Evolutionary conservation across 345 rosid genomes (phyloP), one percentile per base, ranked within the genome.

Genomic region (Hypericum androsaemum): DNA sequence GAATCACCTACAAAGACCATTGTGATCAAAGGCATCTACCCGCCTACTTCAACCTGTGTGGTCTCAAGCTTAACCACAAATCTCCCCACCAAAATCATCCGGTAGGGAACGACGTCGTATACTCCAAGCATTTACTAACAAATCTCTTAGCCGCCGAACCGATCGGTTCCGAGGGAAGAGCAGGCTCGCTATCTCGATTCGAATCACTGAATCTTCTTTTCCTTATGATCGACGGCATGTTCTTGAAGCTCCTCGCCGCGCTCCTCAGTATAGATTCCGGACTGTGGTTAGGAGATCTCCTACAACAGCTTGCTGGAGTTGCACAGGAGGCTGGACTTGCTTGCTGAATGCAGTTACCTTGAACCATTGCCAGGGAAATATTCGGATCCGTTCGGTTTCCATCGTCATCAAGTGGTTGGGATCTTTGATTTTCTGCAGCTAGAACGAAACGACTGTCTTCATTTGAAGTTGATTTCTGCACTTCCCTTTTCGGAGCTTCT

Each of bases 201-300:
- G 1, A 0, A 7, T 56, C 13, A 16, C 22, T 48, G 8, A 9
- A 36, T 8, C 52, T 60, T 46, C 59, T 54, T n/a, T 41, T 62
- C 46, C 60, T 41, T 47, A 62, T 40, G 14, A 62, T 54, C n/a
- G 66, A 47, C 10, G 66, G 59, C 8, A 9, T 54, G 46, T 6
- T 32, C 51, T 37, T 50, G 43, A 50, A 59, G 6, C 50, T 59
- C 37, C 8, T 54, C 48, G 66, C 54, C n/a, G 52, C 43, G 8
- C 39, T 53, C 52, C 54, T 54, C 60, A 62, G 15, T 10, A 47
- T 36, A 36, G 50, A 39, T 41, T 62, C 55, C 11, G 55, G 60
- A 16, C 54, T 35, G 41, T 40, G 35, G 10, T 10, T 13, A 28
- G 12, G 37, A 46, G 41, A 41, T 16, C 32, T 45, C 22, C 39